phyloP scores from a whole-genome alignment of 345 rosid species.

The Carallia pectinifolia region DNA sequence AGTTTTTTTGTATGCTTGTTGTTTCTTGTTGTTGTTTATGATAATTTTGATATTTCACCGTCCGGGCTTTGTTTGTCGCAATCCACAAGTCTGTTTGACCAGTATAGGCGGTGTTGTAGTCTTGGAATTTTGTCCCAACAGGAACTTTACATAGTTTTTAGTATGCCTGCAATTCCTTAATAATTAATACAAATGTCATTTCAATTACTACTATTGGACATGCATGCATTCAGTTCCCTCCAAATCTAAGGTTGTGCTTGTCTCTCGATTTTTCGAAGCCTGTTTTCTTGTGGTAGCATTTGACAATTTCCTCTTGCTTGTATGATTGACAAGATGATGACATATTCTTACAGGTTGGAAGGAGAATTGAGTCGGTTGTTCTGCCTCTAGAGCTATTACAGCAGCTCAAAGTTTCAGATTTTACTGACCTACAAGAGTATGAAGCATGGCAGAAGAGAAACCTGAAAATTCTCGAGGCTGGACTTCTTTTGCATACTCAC shows the following conservation, averaged over 20 bases:
- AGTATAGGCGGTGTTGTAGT: not conserved
- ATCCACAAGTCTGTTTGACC: slow-evolving; percentile 1
- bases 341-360: slow-evolving; percentile 61
- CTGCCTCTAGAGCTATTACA: slow-evolving; percentile 90
- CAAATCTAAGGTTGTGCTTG: too few species aligned
- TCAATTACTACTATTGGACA: not conserved
- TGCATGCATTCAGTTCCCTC: too few species aligned
- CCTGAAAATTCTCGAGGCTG: slow-evolving; percentile 83
- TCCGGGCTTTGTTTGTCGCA: slow-evolving; percentile 12
- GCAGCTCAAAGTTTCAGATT: slow-evolving; percentile 88
- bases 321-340: not conserved
- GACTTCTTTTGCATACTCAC: slow-evolving; percentile 80
- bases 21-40: slow-evolving; percentile 5
- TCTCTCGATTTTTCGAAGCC: too few species aligned
- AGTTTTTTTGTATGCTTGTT: slow-evolving; percentile 16
- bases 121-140: not conserved
- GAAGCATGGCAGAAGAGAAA: slow-evolving; percentile 87
- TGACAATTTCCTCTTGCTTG: not conserved
- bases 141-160: slow-evolving; percentile 1
- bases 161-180: not conserved
- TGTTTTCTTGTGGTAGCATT: not conserved
- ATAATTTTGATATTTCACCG: not conserved
- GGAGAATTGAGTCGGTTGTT: slow-evolving; percentile 79
- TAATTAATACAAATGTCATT: not conserved
- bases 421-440: slow-evolving; percentile 78